Evolutionary conservation across 257 asterid species (phyloP), one percentile per base, ranked within the genome.

Genomic region (Nicotiana attenuata): DNA sequence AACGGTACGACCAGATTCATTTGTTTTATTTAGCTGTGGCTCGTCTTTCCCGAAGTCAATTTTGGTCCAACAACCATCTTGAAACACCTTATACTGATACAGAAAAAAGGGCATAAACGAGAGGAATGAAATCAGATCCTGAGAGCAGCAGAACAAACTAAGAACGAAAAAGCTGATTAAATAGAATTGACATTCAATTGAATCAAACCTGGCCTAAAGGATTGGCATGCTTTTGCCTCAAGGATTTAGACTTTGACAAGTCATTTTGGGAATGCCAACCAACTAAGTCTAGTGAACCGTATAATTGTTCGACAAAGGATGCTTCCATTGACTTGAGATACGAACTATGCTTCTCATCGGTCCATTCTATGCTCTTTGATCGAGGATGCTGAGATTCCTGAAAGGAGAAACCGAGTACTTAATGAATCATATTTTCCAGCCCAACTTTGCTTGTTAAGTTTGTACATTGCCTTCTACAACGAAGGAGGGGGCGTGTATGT

Each of bases 241-340:
- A 83, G 10, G 83, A 65, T 80, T 85, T 86, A 60, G 82, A 85
- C 77, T 81, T 82, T 11, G 88, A 79, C 7, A 82, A 50, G 68
- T 84, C 84, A 55, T 85, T 85, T 14, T 52, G 65, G 19, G 90
- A 79, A 76, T 22, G 80, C 83, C 89, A 83, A 77, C 87, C 88
- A 73, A 85, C 83, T 79, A 79, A 10, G 47, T 87, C 91, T 64
- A 90, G 22, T 10, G 93, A 91, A 64, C 82, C 85, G 81, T 91
- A 90, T 75, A 93, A 83, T 80, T 91, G 92, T 67, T 90, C 45
- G 47, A 93, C 93, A 76, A 93, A 93, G 33, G 92, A 89, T 3
- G 97, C 84, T 83, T 93, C 97, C 94, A 91, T 87, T 53, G 94
- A 89, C 5, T 89, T 87, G 80, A 93, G 93, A 85, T 87, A 93